Evolutionary conservation across 2,329 filamentous ascomycete species (phyloP), one percentile per base, ranked within the genome.

Genomic region (Paracamarosporium sp.): DNA sequence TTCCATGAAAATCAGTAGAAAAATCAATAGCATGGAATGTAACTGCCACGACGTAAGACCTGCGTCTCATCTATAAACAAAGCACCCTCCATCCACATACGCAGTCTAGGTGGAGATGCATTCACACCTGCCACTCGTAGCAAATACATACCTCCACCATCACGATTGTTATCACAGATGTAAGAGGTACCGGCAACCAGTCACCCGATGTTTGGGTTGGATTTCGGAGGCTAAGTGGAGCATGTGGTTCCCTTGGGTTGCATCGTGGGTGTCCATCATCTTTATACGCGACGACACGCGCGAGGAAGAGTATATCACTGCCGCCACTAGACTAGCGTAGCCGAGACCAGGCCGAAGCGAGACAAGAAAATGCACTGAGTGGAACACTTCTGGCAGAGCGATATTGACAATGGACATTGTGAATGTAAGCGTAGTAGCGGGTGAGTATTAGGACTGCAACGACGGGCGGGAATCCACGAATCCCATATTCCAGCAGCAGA

Each of bases 271-370:
- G 48, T 31, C 36, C 48, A 51, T 41, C 31, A 25, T 41, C 12
- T 13, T 27, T 20, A 15, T 12, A 9, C 8, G 30, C 27, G 44
- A 20, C n/a, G 44, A 17, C 31, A 35, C 31, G 30, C 31, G 45
- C 24, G 44, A 12, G n/a, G 28, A 8, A 45, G 13, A 45, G 20
- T 25, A 15, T 6, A 44, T 27, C 9, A 27, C 27, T 31, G 17
- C 25, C 22, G n/a, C 25, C 15, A 30, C 25, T n/a, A 33, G 11
- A 2, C 12, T 35, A 28, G 47, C 20, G 38, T 20, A 35, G 33
- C 33, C 47, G 47, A 51, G 47, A 17, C 24, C 17, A 51, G 47
- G 40, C 50, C 50, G 50, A 53, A 43, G 50, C 38, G 36, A 51
- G 36, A 8, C 7, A 22, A 25, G 41, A 25, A n/a, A 27, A 22